phyloP scores from a whole-genome alignment of 1,139 yeast species.

The Yamadazyma diospyri region DNA sequence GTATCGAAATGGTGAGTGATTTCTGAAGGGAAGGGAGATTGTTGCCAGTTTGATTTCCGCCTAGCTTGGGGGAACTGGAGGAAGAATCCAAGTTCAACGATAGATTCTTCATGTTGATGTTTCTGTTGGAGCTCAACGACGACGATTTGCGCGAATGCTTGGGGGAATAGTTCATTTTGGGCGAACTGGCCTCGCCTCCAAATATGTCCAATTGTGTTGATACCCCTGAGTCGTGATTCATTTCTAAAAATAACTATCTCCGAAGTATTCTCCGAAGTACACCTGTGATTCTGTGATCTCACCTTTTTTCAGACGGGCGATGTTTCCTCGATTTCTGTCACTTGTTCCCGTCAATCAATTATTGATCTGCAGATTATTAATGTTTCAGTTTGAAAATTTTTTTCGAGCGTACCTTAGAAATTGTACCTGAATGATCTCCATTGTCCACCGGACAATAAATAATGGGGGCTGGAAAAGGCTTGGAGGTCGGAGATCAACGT shows the following conservation, averaged over 20 bases:
- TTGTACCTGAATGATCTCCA: constrained; percentile 6
- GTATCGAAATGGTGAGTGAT: constrained; percentile 12
- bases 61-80: constrained; percentile 1
- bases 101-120: constrained; percentile 31
- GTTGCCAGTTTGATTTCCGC: not conserved
- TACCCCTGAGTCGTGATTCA: constrained; percentile 5
- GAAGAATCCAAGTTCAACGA: constrained; percentile 25
- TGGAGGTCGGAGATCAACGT: no score
- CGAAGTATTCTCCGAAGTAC: no score
- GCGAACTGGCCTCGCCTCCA: not conserved
- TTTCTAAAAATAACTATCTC: no score
- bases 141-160: constrained; percentile 32
- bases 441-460: no score
- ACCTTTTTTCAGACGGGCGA: no score
- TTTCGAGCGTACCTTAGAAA: constrained; percentile 5
- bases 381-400: constrained; percentile 7
- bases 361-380: constrained; percentile 3
- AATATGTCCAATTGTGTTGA: constrained; percentile 2
- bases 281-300: no score
- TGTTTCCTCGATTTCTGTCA: no score
- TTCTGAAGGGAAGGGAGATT: constrained; percentile 4
- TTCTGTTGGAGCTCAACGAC: constrained; percentile 24
- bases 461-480: no score
- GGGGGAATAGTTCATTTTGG: constrained; percentile 31
- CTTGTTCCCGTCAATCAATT: no score